A percentile compares a stretch with the other conserved stretches of the same genome.
Evolutionary conservation across 805 yeast genomes (phyloP).

Genomic region (Hanseniaspora mollemarum): DNA sequence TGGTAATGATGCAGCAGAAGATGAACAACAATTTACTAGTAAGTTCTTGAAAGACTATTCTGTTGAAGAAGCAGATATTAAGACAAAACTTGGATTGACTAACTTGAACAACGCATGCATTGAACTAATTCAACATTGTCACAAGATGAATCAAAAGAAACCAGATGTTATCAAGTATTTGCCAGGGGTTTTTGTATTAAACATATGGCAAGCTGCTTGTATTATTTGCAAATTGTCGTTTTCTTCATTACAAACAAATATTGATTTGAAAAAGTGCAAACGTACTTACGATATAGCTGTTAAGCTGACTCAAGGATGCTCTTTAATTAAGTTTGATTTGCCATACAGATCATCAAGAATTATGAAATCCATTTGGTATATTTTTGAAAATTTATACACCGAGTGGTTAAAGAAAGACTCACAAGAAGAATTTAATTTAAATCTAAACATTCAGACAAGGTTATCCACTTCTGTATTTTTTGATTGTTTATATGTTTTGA

Average conservation of each 20-base stretch:
- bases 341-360: slow-evolving; percentile 88
- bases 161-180: slow-evolving; percentile 58
- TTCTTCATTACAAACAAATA: slow-evolving; percentile 53
- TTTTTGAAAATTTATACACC: slow-evolving; percentile 57
- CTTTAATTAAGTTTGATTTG: slow-evolving; percentile 82
- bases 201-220: slow-evolving; percentile 87
- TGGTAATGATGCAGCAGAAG: neutral
- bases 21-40: slow-evolving; percentile 2
- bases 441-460: slow-evolving; percentile 59
- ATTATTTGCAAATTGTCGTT: slow-evolving; percentile 68
- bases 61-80: slow-evolving; percentile 33
- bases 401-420: slow-evolving; percentile 29
- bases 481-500: slow-evolving; percentile 72
- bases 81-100: slow-evolving; percentile 60
- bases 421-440: slow-evolving; percentile 29
- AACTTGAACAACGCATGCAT: slow-evolving; percentile 71
- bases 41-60: slow-evolving; percentile 4
- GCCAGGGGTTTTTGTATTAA: slow-evolving; percentile 71
- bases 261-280: slow-evolving; percentile 65
- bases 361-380: slow-evolving; percentile 87
- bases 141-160: slow-evolving; percentile 47
- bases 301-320: slow-evolving; percentile 59
- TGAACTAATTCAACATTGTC: slow-evolving; percentile 55
- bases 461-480: slow-evolving; percentile 89
- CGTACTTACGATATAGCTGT: slow-evolving; percentile 57